A percentile compares a stretch with the other conserved stretches of the same genome.
Conservation (phyloP, 2,329 filamentous ascomycete species). For the Nemania diffusa region DNA sequence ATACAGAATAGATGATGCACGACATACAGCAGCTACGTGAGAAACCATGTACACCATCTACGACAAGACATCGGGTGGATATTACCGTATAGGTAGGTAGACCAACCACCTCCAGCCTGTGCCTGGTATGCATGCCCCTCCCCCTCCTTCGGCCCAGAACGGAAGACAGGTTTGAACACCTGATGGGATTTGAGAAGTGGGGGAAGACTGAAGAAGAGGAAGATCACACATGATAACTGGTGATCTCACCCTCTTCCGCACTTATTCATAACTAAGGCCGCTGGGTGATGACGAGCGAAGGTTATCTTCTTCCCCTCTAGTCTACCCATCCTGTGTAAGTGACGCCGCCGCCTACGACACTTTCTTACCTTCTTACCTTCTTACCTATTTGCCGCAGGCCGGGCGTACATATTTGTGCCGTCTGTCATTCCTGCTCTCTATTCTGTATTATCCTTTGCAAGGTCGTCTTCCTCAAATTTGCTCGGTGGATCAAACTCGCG, state of each 20-base stretch:
- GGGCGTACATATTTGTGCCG: conserved; percentile 9
- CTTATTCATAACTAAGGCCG: conserved; percentile 7
- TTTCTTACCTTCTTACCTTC: conserved; percentile 15
- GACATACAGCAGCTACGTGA: conserved; percentile 13
- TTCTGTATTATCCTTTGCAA: neutral
- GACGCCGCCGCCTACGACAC: too few relatives aligned
- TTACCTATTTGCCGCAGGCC: neutral
- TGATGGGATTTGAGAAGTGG: conserved; percentile 33
- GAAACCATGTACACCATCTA: neutral
- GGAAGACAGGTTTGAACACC: conserved; percentile 32
- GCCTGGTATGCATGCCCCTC: conserved; percentile 33
- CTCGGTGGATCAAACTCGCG: conserved; percentile 21
- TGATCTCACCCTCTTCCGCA: conserved; percentile 26
- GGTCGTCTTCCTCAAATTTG: neutral
- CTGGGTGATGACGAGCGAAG: conserved; percentile 25
- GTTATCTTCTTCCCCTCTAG: neutral
- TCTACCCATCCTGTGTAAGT: neutral
- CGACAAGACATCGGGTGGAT: neutral
- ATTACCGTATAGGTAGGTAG: neutral
- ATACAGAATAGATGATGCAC: conserved; percentile 32
- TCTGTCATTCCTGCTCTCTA: neutral
- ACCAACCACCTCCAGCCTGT: conserved; percentile 15
- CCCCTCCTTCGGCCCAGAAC: conserved; percentile 32
- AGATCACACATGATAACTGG: conserved; percentile 30
- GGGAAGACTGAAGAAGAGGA: conserved; percentile 14